Evolutionary conservation across 139 green algal genomes (phyloP).

Genomic region (Volvox africanus): DNA sequence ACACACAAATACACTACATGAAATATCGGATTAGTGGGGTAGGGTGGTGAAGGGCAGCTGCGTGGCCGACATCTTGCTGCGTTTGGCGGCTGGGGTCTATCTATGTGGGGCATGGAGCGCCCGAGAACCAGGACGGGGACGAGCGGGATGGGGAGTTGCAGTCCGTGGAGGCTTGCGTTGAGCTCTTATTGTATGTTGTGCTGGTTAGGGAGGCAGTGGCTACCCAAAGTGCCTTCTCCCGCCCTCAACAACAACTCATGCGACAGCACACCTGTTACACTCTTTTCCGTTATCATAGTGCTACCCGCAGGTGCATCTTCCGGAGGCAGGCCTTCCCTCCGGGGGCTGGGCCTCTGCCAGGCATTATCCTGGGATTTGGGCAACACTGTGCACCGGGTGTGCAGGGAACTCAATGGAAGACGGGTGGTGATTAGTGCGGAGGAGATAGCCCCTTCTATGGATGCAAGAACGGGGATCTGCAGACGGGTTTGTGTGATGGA

Average conservation of each 20-base stretch:
- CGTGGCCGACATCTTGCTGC: too few relatives aligned
- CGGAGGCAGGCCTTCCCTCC: constrained; percentile 44
- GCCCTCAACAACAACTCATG: too few relatives aligned
- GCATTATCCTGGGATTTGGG: constrained; percentile 8
- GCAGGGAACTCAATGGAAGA: not conserved
- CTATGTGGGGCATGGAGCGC: not conserved
- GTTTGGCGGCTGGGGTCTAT: too few relatives aligned
- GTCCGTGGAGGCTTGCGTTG: too few relatives aligned
- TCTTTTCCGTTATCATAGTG: not conserved
- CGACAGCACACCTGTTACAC: too few relatives aligned
- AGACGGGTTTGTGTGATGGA: too few relatives aligned
- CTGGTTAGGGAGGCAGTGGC: too few relatives aligned
- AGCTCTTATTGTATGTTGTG: not conserved
- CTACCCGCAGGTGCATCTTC: constrained; percentile 33
- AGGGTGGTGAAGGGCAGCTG: too few relatives aligned
- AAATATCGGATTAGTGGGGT: too few relatives aligned
- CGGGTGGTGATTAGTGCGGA: not conserved
- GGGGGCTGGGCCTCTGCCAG: constrained; percentile 18
- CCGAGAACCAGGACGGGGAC: not conserved
- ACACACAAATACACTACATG: too few relatives aligned
- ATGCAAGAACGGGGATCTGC: too few relatives aligned
- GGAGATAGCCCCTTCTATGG: too few relatives aligned
- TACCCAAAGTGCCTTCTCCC: not conserved
- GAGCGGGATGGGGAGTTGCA: not conserved
- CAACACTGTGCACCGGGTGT: not conserved